phyloP scores from a whole-genome alignment of 2,329 filamentous ascomycete species.

The Plenodomus lindquistii region DNA sequence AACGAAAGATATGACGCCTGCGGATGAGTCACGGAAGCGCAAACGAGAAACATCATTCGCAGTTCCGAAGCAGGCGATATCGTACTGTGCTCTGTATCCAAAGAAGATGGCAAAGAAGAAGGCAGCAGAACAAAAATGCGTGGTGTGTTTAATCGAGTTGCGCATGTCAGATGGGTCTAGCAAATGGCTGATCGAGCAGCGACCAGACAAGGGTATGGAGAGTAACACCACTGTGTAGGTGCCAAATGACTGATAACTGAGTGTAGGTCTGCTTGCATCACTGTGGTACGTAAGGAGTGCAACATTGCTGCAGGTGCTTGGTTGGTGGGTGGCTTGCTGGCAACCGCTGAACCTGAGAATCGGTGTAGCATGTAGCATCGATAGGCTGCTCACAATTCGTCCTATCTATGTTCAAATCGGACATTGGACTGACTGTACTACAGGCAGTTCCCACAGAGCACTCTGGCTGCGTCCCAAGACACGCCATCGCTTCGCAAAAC shows the following conservation, averaged over 20 bases:
- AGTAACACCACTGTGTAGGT: background rate
- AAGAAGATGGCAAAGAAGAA: conserved; percentile 43
- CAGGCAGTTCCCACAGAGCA: conserved; percentile 40
- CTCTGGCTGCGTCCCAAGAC: conserved; percentile 19
- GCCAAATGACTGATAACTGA: conserved; percentile 3
- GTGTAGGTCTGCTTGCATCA: conserved; percentile 28
- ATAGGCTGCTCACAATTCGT: conserved; percentile 2
- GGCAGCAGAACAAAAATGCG: conserved; percentile 36
- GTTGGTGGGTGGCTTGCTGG: conserved; percentile 1
- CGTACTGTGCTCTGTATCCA: conserved; percentile 42
- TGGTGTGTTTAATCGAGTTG: conserved; percentile 38
- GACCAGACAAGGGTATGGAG: conserved; percentile 39
- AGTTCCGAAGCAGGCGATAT: conserved; percentile 15
- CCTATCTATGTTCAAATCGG: conserved; percentile 3
- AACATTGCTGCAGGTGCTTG: background rate
- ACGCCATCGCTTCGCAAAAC: conserved; percentile 27
- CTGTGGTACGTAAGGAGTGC: conserved; percentile 26
- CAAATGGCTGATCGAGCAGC: conserved; percentile 42
- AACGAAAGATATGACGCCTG: background rate
- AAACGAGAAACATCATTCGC: conserved; percentile 17
- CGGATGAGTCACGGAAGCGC: conserved; percentile 24
- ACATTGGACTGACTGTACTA: conserved; percentile 14
- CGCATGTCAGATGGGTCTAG: conserved; percentile 10
- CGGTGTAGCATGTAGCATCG: conserved; percentile 1
- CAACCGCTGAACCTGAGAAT: background rate